Evolutionary conservation across 805 yeast genomes (phyloP).

Genomic region (Suhomyces sp.): DNA sequence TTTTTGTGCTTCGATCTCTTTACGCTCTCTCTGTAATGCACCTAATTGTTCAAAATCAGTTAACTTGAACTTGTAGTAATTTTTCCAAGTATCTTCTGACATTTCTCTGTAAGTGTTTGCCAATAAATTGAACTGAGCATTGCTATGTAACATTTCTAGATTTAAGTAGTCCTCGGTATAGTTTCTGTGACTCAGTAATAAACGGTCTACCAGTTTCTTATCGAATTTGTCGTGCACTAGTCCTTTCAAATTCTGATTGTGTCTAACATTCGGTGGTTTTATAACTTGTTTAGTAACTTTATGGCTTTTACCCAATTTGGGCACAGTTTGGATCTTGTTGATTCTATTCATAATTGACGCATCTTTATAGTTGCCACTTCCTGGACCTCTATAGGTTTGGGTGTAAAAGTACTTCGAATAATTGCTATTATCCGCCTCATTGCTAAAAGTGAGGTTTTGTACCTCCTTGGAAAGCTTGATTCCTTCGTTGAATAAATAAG

Average conservation of each 20-base stretch:
- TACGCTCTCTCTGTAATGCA: constrained; percentile 15
- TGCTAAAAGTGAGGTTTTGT: constrained; percentile 33
- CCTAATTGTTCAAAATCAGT: constrained; percentile 39
- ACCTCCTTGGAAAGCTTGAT: constrained; percentile 31
- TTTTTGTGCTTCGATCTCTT: constrained; percentile 12
- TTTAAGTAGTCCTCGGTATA: constrained; percentile 36
- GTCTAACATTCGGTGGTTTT: constrained; percentile 13
- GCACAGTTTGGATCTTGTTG: constrained; percentile 30
- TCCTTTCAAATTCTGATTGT: constrained; percentile 34
- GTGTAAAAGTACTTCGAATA: constrained; percentile 39
- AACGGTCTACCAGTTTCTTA: constrained; percentile 28
- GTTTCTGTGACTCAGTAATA: constrained; percentile 26
- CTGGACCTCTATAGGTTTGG: constrained; percentile 43
- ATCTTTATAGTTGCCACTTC: constrained; percentile 45
- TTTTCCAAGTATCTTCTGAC: constrained; percentile 37
- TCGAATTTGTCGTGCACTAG: constrained; percentile 34
- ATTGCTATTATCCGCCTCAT: constrained; percentile 35
- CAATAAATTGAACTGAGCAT: constrained; percentile 38
- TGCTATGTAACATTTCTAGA: constrained; percentile 44
- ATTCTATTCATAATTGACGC: constrained; percentile 40
- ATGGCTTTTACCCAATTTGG: constrained; percentile 13
- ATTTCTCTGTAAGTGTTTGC: constrained; percentile 39
- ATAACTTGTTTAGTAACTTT: constrained; percentile 16
- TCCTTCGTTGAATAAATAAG: constrained; percentile 24
- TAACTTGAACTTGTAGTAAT: constrained; percentile 37